Conservation (phyloP, 768 basidiomycete genomes). For the Boletus rufocinnamomeus region DNA sequence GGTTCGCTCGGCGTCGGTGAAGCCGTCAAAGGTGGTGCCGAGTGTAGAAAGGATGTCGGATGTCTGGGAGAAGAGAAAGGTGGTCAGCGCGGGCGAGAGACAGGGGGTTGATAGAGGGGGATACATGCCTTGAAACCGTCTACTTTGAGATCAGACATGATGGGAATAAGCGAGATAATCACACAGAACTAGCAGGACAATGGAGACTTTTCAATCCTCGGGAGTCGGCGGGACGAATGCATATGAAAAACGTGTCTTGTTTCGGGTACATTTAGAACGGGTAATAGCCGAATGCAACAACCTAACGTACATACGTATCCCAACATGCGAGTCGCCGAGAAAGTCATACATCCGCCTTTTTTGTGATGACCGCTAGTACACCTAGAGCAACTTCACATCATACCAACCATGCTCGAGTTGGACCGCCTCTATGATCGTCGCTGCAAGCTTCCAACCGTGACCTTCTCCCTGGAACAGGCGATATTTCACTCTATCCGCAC, state of each 20-base stretch:
- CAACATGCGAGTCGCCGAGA: too few species aligned
- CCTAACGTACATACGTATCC: too few species aligned
- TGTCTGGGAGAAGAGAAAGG: constrained; percentile 42
- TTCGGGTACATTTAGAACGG: neutral
- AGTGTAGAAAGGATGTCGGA: constrained; percentile 65
- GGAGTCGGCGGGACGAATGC: neutral
- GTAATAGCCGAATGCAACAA: too few species aligned
- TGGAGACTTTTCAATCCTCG: too few species aligned
- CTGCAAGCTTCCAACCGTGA: constrained; percentile 41
- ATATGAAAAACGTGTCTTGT: constrained; percentile 10
- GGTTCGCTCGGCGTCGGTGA: constrained; percentile 63
- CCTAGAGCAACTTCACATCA: constrained; percentile 17
- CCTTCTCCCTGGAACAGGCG: constrained; percentile 49
- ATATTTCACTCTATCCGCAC: constrained; percentile 35
- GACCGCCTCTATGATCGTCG: constrained; percentile 39
- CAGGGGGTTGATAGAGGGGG: neutral
- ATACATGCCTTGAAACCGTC: constrained; percentile 76
- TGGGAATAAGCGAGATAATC: neutral
- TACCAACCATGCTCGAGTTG: constrained; percentile 41
- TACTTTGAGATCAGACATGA: constrained; percentile 73
- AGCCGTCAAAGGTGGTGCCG: constrained; percentile 49
- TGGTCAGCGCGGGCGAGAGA: neutral
- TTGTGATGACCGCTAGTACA: too few species aligned
- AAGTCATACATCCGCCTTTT: too few species aligned
- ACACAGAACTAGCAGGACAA: neutral